These are phyloP conservation scores for Stevia rebaudiana DNA, from an alignment of 140 eudicot species.

Conservation along the genomic window DNA sequence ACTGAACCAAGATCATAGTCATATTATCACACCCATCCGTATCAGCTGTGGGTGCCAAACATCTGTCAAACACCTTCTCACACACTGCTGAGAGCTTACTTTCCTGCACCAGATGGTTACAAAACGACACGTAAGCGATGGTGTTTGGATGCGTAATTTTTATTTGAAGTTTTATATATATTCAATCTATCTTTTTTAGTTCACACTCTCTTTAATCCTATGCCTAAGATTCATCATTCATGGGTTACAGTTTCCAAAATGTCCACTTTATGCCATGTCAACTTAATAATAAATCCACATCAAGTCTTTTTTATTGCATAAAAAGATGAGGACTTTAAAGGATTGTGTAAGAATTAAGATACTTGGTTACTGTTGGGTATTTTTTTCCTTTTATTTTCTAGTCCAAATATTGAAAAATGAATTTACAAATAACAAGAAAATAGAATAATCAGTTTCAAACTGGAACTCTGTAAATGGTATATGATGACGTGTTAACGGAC, in stretches of 20 bases:
- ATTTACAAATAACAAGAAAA: background rate
- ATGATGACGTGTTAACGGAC: slow-evolving; percentile 23
- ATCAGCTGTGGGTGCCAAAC: slow-evolving; percentile 76
- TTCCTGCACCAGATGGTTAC: slow-evolving; percentile 49
- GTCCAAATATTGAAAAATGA: background rate
- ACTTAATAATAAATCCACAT: too few species aligned
- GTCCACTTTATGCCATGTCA: too few species aligned
- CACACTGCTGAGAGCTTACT: slow-evolving; percentile 68
- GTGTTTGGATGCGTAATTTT: background rate
- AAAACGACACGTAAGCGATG: background rate
- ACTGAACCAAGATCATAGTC: slow-evolving; percentile 92
- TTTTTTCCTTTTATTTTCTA: too few species aligned
- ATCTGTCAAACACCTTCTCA: slow-evolving; percentile 68
- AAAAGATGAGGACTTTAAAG: too few species aligned
- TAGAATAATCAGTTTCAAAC: background rate
- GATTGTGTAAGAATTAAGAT: too few species aligned
- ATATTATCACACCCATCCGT: slow-evolving; percentile 91
- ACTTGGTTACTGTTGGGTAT: too few species aligned
- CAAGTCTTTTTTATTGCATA: too few species aligned
- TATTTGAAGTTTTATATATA: background rate
- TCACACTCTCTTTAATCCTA: background rate
- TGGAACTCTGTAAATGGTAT: background rate
- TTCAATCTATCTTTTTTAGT: too few species aligned
- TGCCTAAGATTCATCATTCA: background rate
- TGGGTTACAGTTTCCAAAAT: too few species aligned